Evolutionary conservation across 352 stramenopile species (phyloP), one percentile per base, ranked within the genome.

Genomic region (Globisporangium alternatum): DNA sequence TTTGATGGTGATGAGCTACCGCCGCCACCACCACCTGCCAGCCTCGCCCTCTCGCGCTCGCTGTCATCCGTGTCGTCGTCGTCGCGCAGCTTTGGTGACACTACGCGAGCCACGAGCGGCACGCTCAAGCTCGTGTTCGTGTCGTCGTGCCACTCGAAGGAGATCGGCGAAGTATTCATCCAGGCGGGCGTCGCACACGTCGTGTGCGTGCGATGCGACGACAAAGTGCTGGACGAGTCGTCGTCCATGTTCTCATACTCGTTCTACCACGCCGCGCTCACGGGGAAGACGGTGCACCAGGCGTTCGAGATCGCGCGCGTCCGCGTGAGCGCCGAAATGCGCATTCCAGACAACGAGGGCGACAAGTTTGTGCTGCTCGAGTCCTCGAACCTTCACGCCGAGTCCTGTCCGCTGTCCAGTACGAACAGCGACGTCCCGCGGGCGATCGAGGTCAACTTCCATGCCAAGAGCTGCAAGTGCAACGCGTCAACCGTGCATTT

Each of bases 91-190:
- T 59, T 56, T 30, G 52, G 52, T 5, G 66, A 57, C 9, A 69
- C 53, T 61, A 43, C 74, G n/a, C 70, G 77, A 17, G 65, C 69
- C 10, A 15, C 68, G 1, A 69, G 68, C 25, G 70, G 75, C 12
- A 87, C 78, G 5, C 71, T 93, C 39, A 93, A 91, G 65, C 69
- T 93, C 22, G 82, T 93, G 5, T 90, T 93, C 63, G 85, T 93
- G 41, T 93, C 85, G 30, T 91, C 82, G 1, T 93, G 85, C 62
- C 79, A 93, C 56, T 93, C 85, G 15, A 75, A 66, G 28, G 82
- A 89, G 54, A 81, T 93, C n/a, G 85, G 85, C 35, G 79, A 86
- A 61, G 82, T 93, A 7, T 93, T 93, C 54, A 83, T 93, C 30
- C 77, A 88, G 57, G 85, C 85, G 5, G 85, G 85, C 4, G 85